Evolutionary conservation across 2,329 filamentous ascomycete species (phyloP), one percentile per base, ranked within the genome.

Genomic region (Aspergillus puulaauensis): DNA sequence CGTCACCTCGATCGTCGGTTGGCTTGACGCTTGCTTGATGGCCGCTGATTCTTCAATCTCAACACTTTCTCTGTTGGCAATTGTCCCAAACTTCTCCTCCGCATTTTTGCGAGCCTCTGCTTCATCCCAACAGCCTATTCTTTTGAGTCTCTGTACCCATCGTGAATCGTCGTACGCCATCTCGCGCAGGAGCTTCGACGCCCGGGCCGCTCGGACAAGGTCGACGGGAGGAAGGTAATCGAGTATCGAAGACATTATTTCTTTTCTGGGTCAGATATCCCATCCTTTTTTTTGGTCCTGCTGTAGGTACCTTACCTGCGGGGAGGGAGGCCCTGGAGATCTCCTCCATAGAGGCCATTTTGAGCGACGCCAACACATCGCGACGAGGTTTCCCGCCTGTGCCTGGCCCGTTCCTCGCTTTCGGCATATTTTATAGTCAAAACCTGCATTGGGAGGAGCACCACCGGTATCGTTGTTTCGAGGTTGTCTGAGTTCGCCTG

Each of bases 101-200:
- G 91, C 90, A 53, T 90, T 80, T 65, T 85, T 86, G 60, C 93
- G 84, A 4, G 95, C 95, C 71, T 96, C 93, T 3, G 80, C 75
- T 71, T 99, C 95, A 69, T 96, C 89, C 95, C 95, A 99, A 64
- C 90, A 89, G 2, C 89, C 90, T 87, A 99, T 96, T 58, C 83
- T 87, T 71, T 90, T 90, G 54, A 99, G 77, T 62, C 90, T 85
- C 62, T 90, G 86, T 40, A 98, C 90, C 95, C 95, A 99, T 78
- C 93, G 85, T 50, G 92, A 91, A 74, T 99, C 95, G 73, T 99
- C 95, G 76, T 98, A 99, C 3, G 97, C 93, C 93, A 99, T 99
- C 77, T 99, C 95, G 71, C 90, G 89, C 83, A 98, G 86, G 60
- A 91, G 90, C 70, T 86, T 89, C 58, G 91, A 96, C 23, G 90